A percentile compares a stretch with the other conserved stretches of the same genome.
Conservation (phyloP, 441 rosid genomes). For the Pelargonium australe region DNA sequence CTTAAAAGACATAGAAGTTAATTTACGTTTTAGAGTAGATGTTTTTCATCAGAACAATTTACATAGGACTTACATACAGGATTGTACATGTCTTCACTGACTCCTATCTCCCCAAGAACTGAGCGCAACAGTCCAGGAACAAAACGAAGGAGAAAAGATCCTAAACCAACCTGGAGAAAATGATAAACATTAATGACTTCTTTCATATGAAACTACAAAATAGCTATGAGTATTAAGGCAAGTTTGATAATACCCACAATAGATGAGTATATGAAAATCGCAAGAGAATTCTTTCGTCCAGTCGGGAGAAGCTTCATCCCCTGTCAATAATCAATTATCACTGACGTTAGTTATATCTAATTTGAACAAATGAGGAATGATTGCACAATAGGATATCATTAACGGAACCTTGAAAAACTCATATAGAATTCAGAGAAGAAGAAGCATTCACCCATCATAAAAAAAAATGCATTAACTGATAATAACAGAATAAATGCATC, state of each 20-base stretch:
- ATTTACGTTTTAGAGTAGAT: not conserved
- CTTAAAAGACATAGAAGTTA: not conserved
- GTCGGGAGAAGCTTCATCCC: constrained; percentile 94
- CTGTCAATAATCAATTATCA: constrained; percentile 33
- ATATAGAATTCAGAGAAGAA: too few species aligned
- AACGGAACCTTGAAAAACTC: too few species aligned
- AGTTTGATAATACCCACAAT: constrained; percentile 40
- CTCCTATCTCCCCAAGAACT: constrained; percentile 64
- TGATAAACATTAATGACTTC: constrained; percentile 11
- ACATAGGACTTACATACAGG: constrained; percentile 81
- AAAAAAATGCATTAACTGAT: too few species aligned
- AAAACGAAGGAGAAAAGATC: constrained; percentile 71
- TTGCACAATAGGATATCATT: not conserved
- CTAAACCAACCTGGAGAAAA: constrained; percentile 64
- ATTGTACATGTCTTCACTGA: constrained; percentile 85
- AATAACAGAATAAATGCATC: too few species aligned
- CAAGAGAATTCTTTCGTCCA: constrained; percentile 73
- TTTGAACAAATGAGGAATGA: not conserved
- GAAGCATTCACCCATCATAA: too few species aligned
- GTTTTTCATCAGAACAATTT: constrained; percentile 6
- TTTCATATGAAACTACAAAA: not conserved
- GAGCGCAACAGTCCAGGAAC: constrained; percentile 52
- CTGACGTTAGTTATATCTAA: not conserved
- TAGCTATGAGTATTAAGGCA: not conserved
- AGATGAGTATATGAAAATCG: constrained; percentile 70